Evolutionary conservation across 169 alveolate species (phyloP).

Genomic region (Blepharisma undulans): DNA sequence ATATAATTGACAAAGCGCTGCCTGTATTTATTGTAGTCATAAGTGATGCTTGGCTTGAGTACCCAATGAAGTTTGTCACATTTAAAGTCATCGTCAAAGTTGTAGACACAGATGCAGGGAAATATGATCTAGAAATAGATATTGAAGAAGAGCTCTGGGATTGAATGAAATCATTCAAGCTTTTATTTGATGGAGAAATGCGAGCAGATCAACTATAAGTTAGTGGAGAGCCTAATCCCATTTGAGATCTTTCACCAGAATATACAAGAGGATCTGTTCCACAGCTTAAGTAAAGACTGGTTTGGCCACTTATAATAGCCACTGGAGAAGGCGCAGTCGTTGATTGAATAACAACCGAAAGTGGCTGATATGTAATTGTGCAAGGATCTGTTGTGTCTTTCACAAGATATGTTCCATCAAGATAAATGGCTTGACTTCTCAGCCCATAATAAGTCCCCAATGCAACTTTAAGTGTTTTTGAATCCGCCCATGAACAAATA

Average conservation of each 20-base stretch:
- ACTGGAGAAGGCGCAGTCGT: neutral
- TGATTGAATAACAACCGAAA: neutral
- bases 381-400: neutral
- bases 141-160: neutral
- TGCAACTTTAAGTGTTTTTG: neutral
- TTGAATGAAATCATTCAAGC: neutral
- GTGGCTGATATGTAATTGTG: neutral
- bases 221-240: neutral
- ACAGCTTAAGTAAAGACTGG: neutral
- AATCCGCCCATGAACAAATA: neutral
- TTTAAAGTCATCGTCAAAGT: neutral
- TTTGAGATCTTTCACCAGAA: neutral
- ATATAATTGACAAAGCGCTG: neutral
- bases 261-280: neutral
- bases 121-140: neutral
- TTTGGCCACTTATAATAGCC: neutral
- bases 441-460: neutral
- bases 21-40: neutral
- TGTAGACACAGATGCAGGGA: neutral
- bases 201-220: neutral
- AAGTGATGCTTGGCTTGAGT: neutral
- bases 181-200: neutral
- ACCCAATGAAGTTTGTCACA: neutral
- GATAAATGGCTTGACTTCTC: neutral
- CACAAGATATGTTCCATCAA: neutral